These are phyloP conservation scores for Umbilicaria muhlenbergii DNA, from an alignment of 495 filamentous ascomycete genomes.

Conservation along the genomic window DNA sequence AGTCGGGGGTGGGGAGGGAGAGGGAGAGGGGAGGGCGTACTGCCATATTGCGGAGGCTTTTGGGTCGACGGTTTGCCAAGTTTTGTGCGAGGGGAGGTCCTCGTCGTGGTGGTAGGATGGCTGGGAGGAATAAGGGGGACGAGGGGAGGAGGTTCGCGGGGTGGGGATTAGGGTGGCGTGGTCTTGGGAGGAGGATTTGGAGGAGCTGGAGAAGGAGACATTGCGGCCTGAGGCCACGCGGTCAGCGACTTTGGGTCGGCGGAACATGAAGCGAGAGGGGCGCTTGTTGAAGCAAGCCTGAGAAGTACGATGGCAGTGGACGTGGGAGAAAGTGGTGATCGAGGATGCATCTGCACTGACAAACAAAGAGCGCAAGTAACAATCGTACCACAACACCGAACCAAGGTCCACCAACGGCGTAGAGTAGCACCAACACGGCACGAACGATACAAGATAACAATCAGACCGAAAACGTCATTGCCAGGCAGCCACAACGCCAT, in stretches of 20 bases:
- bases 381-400: too few relatives aligned
- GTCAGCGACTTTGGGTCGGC: conserved; percentile 8
- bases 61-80: conserved; percentile 11
- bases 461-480: too few relatives aligned
- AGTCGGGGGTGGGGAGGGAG: conserved; percentile 8
- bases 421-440: too few relatives aligned
- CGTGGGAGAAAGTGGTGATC: too few relatives aligned
- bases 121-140: neutral
- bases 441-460: too few relatives aligned
- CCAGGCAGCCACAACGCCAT: too few relatives aligned
- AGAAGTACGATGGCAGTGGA: too few relatives aligned
- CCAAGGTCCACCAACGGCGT: too few relatives aligned
- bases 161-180: conserved; percentile 8
- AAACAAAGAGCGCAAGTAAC: too few relatives aligned
- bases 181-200: conserved; percentile 10
- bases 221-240: conserved; percentile 9
- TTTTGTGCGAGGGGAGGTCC: neutral
- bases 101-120: neutral
- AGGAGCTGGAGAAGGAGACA: conserved; percentile 15
- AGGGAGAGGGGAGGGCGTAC: conserved; percentile 3
- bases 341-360: too few relatives aligned
- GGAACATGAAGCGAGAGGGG: conserved; percentile 6
- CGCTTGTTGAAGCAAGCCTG: too few relatives aligned
- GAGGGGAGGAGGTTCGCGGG: neutral
- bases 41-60: conserved; percentile 14